phyloP scores from a whole-genome alignment of 2,329 filamentous ascomycete species.

The Hypoxylon sp. region DNA sequence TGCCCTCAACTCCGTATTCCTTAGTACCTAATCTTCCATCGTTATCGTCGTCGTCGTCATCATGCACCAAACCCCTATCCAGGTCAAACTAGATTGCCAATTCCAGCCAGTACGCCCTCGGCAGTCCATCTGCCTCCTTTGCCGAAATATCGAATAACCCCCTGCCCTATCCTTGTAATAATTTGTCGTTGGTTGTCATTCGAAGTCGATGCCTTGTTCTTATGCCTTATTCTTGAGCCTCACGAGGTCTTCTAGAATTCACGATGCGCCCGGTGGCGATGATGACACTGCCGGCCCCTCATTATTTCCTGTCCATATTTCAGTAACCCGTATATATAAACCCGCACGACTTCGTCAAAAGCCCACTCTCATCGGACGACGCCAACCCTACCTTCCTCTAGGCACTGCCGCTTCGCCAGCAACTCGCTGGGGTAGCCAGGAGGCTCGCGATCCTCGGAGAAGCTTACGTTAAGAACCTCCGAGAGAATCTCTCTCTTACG shows the following conservation, averaged over 20 bases:
- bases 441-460: constrained; percentile 50
- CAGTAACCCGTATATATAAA: constrained; percentile 28
- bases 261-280: background rate
- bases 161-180: background rate
- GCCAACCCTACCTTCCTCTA: constrained; percentile 50
- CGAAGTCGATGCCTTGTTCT: constrained; percentile 4
- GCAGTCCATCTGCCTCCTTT: constrained; percentile 1
- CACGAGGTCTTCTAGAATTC: background rate
- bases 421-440: constrained; percentile 34
- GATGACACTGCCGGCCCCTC: constrained; percentile 4
- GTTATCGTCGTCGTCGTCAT: constrained; percentile 15
- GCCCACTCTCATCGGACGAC: constrained; percentile 45
- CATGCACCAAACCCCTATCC: background rate
- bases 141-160: constrained; percentile 2
- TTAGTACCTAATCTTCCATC: background rate
- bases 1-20: constrained; percentile 19
- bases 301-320: constrained; percentile 30
- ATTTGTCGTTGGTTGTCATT: background rate
- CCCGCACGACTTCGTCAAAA: constrained; percentile 16
- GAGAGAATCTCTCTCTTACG: constrained; percentile 48
- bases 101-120: background rate
- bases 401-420: constrained; percentile 47
- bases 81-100: background rate
- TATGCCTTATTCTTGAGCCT: background rate
- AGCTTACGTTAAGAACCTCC: constrained; percentile 52